Conservation (phyloP, 805 yeast species). For the Zygotorulaspora florentina region DNA sequence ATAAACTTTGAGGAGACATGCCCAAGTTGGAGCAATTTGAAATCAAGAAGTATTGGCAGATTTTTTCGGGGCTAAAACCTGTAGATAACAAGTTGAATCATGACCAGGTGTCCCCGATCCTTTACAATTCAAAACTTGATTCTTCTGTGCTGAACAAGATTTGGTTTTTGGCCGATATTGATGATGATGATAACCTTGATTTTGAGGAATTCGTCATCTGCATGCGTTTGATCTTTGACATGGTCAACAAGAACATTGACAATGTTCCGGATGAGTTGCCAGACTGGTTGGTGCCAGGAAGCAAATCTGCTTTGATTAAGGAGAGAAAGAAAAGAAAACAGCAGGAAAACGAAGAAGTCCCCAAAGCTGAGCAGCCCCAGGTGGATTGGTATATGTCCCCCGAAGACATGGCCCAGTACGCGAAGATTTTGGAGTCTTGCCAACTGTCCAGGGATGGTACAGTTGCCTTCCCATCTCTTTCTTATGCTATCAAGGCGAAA, state of each 20-base stretch:
- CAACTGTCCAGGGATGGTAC: constrained; percentile 75
- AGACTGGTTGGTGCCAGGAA: constrained; percentile 87
- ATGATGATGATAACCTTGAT: constrained; percentile 84
- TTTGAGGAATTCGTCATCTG: constrained; percentile 98
- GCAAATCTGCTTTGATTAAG: constrained; percentile 78
- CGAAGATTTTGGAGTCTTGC: constrained; percentile 56
- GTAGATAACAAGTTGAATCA: constrained; percentile 74
- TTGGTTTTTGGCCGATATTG: constrained; percentile 93
- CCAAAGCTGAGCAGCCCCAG: constrained; percentile 26
- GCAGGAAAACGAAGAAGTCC: constrained; percentile 29
- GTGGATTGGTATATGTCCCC: constrained; percentile 98
- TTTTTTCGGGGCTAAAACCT: constrained; percentile 86
- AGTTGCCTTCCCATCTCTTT: constrained; percentile 66
- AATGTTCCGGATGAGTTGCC: constrained; percentile 74
- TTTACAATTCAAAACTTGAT: constrained; percentile 81
- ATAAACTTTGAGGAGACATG: constrained; percentile 20
- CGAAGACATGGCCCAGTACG: constrained; percentile 72
- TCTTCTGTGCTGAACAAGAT: constrained; percentile 74
- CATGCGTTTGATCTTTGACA: constrained; percentile 90
- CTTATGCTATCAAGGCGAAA: constrained; percentile 57
- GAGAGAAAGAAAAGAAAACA: constrained; percentile 66
- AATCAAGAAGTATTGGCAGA: constrained; percentile 96
- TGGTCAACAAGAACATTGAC: constrained; percentile 67
- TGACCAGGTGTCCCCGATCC: constrained; percentile 76
- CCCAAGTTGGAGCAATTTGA: constrained; percentile 91